A percentile compares a stretch with the other conserved stretches of the same genome.
phyloP scores from a whole-genome alignment of 352 stramenopile genomes.

The Phytopythium sindhum region DNA sequence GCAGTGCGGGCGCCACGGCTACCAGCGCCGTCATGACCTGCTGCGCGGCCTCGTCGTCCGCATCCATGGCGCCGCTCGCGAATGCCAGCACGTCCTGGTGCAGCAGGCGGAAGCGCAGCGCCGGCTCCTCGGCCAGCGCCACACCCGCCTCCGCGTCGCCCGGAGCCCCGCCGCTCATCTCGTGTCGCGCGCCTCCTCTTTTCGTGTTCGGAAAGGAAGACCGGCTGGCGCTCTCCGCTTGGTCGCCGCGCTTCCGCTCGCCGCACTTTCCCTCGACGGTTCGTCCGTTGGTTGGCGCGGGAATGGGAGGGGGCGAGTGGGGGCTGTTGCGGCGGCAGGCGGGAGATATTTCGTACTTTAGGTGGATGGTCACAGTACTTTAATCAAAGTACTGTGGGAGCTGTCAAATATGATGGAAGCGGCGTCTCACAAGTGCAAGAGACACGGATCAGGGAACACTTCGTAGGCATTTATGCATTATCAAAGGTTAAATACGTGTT shows the following conservation, averaged over 20 bases:
- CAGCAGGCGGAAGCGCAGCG: conserved; percentile 68
- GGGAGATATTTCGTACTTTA: conserved; percentile 6
- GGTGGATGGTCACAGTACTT: not conserved
- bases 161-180: not conserved
- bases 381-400: not conserved
- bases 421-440: not conserved
- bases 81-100: conserved; percentile 71
- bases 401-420: not conserved
- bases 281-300: conserved; percentile 6
- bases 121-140: conserved; percentile 49
- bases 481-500: not conserved
- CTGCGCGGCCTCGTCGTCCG: conserved; percentile 58
- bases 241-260: not conserved
- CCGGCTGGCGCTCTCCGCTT: too few relatives aligned
- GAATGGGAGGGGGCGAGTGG: not conserved
- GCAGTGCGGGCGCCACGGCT: conserved; percentile 33
- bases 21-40: conserved; percentile 56
- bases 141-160: conserved; percentile 13
- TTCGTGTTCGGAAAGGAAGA: not conserved
- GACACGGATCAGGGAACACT: not conserved
- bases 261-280: not conserved
- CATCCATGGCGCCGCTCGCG: conserved; percentile 59
- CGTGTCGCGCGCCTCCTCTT: not conserved
- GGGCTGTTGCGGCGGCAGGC: conserved; percentile 1
- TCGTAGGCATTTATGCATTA: not conserved